These are phyloP conservation scores for Xylaria sp. DNA, from an alignment of 2,329 filamentous ascomycete species.

Conservation along the genomic window DNA sequence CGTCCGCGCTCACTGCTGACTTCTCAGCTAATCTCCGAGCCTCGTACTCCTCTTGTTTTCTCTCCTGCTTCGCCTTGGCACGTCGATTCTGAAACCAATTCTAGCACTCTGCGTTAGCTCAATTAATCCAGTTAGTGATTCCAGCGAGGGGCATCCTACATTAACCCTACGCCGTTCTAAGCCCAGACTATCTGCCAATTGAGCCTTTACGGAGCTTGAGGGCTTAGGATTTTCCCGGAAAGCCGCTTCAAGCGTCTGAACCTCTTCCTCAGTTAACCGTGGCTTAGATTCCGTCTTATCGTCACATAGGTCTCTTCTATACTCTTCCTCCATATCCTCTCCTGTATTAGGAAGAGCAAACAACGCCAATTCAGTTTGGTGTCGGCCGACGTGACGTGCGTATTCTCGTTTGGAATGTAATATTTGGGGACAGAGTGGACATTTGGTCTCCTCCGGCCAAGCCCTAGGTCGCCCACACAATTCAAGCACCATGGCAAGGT, in stretches of 20 bases:
- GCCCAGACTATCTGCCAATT: constrained; percentile 69
- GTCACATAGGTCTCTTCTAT: constrained; percentile 42
- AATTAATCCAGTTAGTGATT: background rate
- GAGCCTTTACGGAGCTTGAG: constrained; percentile 69
- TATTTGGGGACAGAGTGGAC: constrained; percentile 11
- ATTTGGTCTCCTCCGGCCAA: constrained; percentile 10
- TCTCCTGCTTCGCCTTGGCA: constrained; percentile 73
- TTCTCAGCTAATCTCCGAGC: constrained; percentile 56
- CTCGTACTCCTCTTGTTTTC: constrained; percentile 64
- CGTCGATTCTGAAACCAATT: constrained; percentile 77
- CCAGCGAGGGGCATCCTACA: constrained; percentile 54
- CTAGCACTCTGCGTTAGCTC: constrained; percentile 53
- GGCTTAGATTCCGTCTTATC: constrained; percentile 56
- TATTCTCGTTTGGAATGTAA: constrained; percentile 17
- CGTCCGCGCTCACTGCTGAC: constrained; percentile 32
- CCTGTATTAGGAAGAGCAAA: constrained; percentile 23
- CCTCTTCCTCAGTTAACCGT: constrained; percentile 77
- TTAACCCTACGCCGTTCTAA: constrained; percentile 74
- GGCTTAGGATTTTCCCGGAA: constrained; percentile 74
- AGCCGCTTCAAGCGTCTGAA: constrained; percentile 74
- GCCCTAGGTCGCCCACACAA: constrained; percentile 5
- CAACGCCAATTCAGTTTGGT: constrained; percentile 22
- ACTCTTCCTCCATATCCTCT: background rate
- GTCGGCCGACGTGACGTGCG: constrained; percentile 22
- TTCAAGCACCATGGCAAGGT: constrained; percentile 8